Evolutionary conservation across 352 stramenopile species (phyloP).

Genomic region (Thraustochytrium striatum): DNA sequence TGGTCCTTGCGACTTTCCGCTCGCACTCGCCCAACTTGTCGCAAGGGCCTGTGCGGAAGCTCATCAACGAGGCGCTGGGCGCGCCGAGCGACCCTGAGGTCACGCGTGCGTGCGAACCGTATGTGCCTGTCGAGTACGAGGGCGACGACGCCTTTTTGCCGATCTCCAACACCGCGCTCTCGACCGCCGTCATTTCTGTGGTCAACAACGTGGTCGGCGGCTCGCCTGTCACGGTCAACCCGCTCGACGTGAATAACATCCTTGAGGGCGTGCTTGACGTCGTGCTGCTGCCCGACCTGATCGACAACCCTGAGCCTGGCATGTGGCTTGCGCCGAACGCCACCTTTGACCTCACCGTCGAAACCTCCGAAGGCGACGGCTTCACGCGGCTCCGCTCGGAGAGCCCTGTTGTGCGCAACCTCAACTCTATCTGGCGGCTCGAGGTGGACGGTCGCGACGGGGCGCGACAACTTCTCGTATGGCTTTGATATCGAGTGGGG

Average conservation of each 20-base stretch:
- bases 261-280: neutral
- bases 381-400: no score
- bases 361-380: no score
- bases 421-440: neutral
- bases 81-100: neutral
- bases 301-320: no score
- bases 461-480: no score
- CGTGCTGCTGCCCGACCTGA: neutral
- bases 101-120: neutral
- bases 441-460: no score
- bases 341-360: no score
- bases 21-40: neutral
- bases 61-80: neutral
- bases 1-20: neutral
- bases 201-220: neutral
- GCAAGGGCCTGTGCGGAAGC: neutral
- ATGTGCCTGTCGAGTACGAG: neutral
- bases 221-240: neutral
- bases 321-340: no score
- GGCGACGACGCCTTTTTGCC: neutral
- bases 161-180: neutral
- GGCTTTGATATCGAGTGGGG: no score
- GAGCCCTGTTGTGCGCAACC: neutral
- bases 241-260: neutral
- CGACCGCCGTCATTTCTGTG: neutral